Base-by-base conservation (phyloP, 352 stramenopile genomes). In the Halophytophthora polymorphica region DNA sequence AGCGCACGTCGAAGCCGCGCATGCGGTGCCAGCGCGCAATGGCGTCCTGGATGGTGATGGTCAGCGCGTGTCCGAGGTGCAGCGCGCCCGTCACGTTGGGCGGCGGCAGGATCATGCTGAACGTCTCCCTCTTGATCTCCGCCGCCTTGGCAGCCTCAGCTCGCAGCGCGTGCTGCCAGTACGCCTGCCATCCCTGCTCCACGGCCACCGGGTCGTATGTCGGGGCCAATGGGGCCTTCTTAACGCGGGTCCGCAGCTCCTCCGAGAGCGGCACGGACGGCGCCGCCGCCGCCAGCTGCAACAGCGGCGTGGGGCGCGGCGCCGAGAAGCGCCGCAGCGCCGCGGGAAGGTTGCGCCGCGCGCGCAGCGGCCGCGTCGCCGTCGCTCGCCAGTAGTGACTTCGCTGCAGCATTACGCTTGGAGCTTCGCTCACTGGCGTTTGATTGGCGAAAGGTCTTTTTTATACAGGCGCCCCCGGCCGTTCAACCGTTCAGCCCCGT, bases 21-120 rank as follows among this genome's bases (percentile, higher is more conserved):
- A 99, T 99, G 42, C 96, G 86, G 74, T 99, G 96, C 95, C 96
- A 99, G 53, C 73, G 83, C 22, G 90, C 94, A 19, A 99, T 79
- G 6, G 93, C 89, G 79, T 99, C 97, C 77, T 99, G 91, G 59
- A 99, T 98, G 15, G 96, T 96, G 37, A 90, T 67, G 4, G 96
- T 99, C 36, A 99, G 69, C 19, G 96, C 97, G 71, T 99, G 97
- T 19, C 97, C 97, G 40, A 99, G 83, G 68, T 99, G 97, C 41
- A 99, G 77, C 36, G 87, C 95, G 18, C 97, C 97, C 3, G 96
- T 99, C 33, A 99, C 96, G 65, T 99, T 99, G 19, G 97, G 97
- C 29, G 96, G 96, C 28, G 96, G 96, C 64, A 99, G 93, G 44
- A 93, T 62, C 85, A 92, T 92, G 40, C 64, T 75, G 56, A 95